Evolutionary conservation across 2,329 filamentous ascomycete genomes (phyloP), one percentile per base, ranked within the genome.

Genomic region (Monilinia laxa): DNA sequence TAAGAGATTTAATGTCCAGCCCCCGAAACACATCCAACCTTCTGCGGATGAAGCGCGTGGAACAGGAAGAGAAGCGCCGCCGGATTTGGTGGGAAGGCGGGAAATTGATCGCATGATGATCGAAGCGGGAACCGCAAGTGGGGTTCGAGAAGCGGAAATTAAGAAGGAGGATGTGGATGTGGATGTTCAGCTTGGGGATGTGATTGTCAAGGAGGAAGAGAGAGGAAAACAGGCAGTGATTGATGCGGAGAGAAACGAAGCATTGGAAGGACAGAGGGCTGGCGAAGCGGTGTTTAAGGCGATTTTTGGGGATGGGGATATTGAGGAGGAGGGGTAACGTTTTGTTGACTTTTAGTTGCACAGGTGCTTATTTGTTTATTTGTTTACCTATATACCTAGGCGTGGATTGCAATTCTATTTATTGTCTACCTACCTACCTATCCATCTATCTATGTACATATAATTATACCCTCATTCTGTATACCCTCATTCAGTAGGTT

Each of bases 291-390:
- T 97, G 0, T 93, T 97, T 73, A 91, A 87, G 72, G 91, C 92
- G n/a, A 93, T 98, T 40, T 98, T 98, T 83, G 94, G 93, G 7
- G 92, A 93, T 76, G 90, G 90, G 74, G 89, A 90, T 70, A 90
- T 92, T 72, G 89, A 92, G 54, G 75, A 75, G 20, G 54, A 58
- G 35, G 49, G 9, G 5, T 35, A 35, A 5, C 31, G 31, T 35
- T 28, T 28, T 2, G 31, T 1, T 35, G 31, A 6, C 31, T 35
- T 35, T 35, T 35, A 7, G 3, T 28, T 28, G 28, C 4, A 3
- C 4, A 4, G 28, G 31, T 35, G 7, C 3, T 1, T 35, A 6
- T 1, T 1, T 35, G 7, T 1, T 9, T 35, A 35, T 5, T 9
- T 35, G 7, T 5, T 9, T 35, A 35, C 31, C 5, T 35, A 35